These are phyloP conservation scores for Hibiscus trionum DNA, from an alignment of 345 rosid species.

Conservation along the genomic window DNA sequence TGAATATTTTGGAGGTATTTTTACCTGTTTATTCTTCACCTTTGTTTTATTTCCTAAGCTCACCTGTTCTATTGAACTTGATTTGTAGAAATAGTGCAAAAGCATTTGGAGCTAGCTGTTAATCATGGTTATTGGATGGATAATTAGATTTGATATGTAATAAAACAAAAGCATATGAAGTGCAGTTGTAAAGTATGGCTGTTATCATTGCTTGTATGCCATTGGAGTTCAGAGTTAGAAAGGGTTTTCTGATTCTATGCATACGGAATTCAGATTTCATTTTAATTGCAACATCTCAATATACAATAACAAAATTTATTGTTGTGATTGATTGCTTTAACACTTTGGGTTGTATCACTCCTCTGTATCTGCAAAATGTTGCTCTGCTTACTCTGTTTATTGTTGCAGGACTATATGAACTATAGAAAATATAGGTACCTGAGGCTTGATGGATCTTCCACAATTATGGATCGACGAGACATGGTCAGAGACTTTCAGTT, in stretches of 20 bases:
- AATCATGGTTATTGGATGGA: not conserved
- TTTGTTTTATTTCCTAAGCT: not conserved
- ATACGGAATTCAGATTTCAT: not conserved
- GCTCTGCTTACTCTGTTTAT: not conserved
- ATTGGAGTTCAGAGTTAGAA: not conserved
- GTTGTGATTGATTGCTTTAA: not conserved
- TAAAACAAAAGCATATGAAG: not conserved
- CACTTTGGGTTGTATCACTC: not conserved
- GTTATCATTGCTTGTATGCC: not conserved
- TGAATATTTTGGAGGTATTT: conserved; percentile 91
- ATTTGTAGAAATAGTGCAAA: not conserved
- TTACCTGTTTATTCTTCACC: not conserved
- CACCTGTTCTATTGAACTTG: not conserved
- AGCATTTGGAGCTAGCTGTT: not conserved
- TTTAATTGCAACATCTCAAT: not conserved
- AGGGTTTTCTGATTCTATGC: not conserved
- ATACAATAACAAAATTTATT: not conserved
- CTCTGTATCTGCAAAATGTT: not conserved
- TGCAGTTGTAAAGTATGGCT: not conserved
- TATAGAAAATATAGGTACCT: conserved; percentile 95
- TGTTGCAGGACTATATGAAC: conserved; percentile 94
- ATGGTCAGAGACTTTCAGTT: conserved; percentile 99
- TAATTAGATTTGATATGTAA: not conserved
- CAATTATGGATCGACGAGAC: conserved; percentile 97
- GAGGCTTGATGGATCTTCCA: conserved; percentile 98